A percentile compares a stretch with the other conserved stretches of the same genome.
These are phyloP conservation scores for Lachnellula suecica DNA, from an alignment of 2,329 filamentous ascomycete species.

Conservation along the genomic window DNA sequence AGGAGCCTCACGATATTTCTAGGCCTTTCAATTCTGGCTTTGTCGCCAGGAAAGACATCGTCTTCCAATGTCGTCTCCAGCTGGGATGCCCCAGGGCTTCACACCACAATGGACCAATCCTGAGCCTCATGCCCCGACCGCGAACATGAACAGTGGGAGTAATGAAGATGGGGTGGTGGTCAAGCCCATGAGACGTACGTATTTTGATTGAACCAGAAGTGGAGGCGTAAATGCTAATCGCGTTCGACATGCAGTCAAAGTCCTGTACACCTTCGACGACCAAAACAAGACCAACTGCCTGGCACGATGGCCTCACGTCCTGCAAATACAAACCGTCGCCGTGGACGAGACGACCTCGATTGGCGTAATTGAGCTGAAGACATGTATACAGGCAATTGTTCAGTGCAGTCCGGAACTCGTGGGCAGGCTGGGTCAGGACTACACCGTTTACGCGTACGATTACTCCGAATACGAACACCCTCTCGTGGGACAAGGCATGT, in stretches of 20 bases:
- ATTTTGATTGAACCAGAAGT: constrained; percentile 1
- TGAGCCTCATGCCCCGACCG: constrained; percentile 18
- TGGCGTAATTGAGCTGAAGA: constrained; percentile 82
- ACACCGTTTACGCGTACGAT: constrained; percentile 95
- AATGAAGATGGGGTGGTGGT: constrained; percentile 52
- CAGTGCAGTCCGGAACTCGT: constrained; percentile 83
- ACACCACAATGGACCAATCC: constrained; percentile 17
- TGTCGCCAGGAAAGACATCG: constrained; percentile 18
- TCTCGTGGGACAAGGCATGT: constrained; percentile 90
- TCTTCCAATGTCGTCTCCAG: constrained; percentile 32
- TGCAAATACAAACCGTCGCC: constrained; percentile 77
- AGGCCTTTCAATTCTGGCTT: constrained; percentile 16
- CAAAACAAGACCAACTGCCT: constrained; percentile 87
- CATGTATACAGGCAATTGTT: constrained; percentile 80
- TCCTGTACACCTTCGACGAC: constrained; percentile 93
- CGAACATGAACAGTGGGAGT: constrained; percentile 12
- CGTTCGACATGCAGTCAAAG: constrained; percentile 67
- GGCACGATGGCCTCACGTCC: constrained; percentile 76
- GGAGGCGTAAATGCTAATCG: constrained; percentile 17
- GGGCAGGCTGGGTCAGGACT: constrained; percentile 70
- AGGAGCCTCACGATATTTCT: constrained; percentile 15
- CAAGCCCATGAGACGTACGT: constrained; percentile 63
- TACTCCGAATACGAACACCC: constrained; percentile 94
- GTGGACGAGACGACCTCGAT: constrained; percentile 80
- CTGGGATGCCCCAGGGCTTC: constrained; percentile 13